Base-by-base conservation (phyloP, 192 early-diverging fungal genomes). In the Backusella tuberculispora region DNA sequence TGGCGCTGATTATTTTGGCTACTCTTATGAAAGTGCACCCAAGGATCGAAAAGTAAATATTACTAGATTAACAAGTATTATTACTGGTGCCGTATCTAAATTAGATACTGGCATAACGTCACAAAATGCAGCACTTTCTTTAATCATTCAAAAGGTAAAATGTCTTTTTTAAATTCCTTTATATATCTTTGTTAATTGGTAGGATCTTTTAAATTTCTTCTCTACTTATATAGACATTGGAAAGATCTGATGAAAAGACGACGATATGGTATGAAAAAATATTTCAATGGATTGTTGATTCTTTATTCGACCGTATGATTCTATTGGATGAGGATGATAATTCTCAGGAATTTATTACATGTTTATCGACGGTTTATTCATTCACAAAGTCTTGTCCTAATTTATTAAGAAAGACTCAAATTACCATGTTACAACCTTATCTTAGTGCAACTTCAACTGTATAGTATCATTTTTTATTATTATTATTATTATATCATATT, bases 251-350 rank as follows among this genome's bases (percentile, higher is more conserved):
- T 41, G 80, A 74, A 5, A 87, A 87, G 9, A 74, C 78, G 12
- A 73, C 53, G 68, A 43, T 56, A 13, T 80, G 83, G 64, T 82
- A 91, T 17, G 45, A 87, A 66, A 79, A 82, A 43, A 85, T 93
- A 15, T 86, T 89, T 24, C 84, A 85, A 37, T 88, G 85, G 69
- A 83, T 94, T 42, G 90, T 95, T 10, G 93, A 96, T 69, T 90
- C 91, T 45, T 81, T 95, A 0, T 85, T 93, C 78, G 94, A 95
- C 38, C 85, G 85, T 56, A 79, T 95, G 42, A 80, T 95, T 45
- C 78, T 76, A 14, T 81, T 90, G 1, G 92, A 96, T 37, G 92
- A 94, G 68, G 69, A 76, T 38, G 80, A 47, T 2, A 66, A 78
- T 15, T 71, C 72, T 17, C 69, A 63, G 34, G 71, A 70, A 29